Conservation (phyloP, 2,329 filamentous ascomycete genomes). For the Periglandula ipomoeae region DNA sequence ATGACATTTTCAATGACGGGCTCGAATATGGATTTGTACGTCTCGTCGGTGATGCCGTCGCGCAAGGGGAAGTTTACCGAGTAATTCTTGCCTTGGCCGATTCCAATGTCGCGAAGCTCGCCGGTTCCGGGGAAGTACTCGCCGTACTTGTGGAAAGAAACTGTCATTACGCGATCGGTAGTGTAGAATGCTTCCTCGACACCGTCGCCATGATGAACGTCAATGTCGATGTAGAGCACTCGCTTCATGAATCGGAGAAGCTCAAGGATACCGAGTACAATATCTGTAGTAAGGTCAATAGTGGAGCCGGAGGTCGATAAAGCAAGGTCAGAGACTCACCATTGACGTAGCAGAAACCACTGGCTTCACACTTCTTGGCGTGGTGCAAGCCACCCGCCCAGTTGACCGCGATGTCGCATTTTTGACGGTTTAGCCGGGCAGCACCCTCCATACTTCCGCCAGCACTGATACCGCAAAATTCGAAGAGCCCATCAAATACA, state of each 20-base stretch:
- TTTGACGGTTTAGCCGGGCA: conserved; percentile 76
- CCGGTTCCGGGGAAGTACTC: conserved; percentile 93
- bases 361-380: conserved; percentile 93
- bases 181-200: conserved; percentile 92
- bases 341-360: conserved; percentile 97
- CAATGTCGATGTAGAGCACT: conserved; percentile 96
- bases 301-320: conserved; percentile 3
- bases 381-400: conserved; percentile 97
- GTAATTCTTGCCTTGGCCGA: conserved; percentile 82
- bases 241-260: conserved; percentile 83
- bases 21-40: conserved; percentile 87
- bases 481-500: conserved; percentile 94
- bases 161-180: conserved; percentile 84
- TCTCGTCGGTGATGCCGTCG: conserved; percentile 82
- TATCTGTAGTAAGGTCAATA: conserved; percentile 49
- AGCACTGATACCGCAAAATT: conserved; percentile 91
- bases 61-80: conserved; percentile 85
- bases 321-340: conserved; percentile 41
- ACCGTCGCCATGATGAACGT: conserved; percentile 88
- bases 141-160: conserved; percentile 94
- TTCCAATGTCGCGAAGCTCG: conserved; percentile 75
- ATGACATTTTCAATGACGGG: conserved; percentile 82
- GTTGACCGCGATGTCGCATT: conserved; percentile 95
- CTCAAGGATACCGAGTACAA: conserved; percentile 90
- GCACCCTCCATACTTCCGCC: conserved; percentile 92